Evolutionary conservation across 169 alveolate species (phyloP), one percentile per base, ranked within the genome.

Genomic region (Plasmodium fragile): DNA sequence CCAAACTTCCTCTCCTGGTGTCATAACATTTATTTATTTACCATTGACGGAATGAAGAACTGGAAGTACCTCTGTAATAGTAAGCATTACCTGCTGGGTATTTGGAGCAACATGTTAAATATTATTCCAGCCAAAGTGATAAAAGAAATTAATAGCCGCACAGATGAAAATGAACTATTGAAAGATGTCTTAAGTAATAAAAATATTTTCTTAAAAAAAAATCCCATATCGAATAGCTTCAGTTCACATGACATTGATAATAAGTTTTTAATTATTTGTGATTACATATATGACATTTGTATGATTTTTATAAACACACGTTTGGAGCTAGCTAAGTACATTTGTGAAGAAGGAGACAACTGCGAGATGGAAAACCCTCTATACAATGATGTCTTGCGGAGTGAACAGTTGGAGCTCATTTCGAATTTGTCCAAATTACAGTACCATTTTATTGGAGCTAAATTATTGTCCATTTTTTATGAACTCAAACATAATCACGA

Each of bases 51-150:
- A n/a, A 95, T 98, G 83, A 95, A 95, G 82, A 96, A 97, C 73
- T 98, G 99, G 99, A 91, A 92, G 83, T 96, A 95, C 39, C 79
- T 97, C 87, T 98, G 99, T 55, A 98, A 98, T 93, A 97, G 99
- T 92, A 98, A 98, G 73, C 99, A 98, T 92, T 98, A 98, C 82
- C 95, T 98, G 43, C 94, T 98, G 91, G 98, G 98, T 6, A 98
- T 97, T 78, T 98, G 99, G 99, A 96, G 98, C 34, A 98, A 97
- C 92, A 96, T 98, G 98, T 13, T 89, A 80, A 89, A 89, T 59
- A 89, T 89, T 13, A 80, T 89, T 7, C 94, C 94, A 16, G 45
- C 90, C 28, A 89, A 89, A 80, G 77, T 89, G 16, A 89, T 89
- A 39, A 80, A 89, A 79, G 94, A 89, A 89, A 89, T 89, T 25